phyloP scores from a whole-genome alignment of 1,139 yeast genomes.

The Magnusiomyces clavatus region DNA sequence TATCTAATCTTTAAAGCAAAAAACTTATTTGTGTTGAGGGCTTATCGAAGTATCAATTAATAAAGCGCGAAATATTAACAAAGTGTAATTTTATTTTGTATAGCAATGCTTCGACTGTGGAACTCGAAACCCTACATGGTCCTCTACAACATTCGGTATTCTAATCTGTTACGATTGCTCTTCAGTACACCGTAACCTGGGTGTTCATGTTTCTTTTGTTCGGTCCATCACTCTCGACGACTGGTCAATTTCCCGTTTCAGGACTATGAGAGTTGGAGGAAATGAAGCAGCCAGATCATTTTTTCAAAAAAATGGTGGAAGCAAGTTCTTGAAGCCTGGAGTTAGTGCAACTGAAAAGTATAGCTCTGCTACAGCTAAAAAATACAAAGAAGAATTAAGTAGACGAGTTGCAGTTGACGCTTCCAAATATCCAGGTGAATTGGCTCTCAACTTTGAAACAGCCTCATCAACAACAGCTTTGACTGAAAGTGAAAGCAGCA shows the following conservation, averaged over 20 bases:
- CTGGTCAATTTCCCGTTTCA: conserved; percentile 84
- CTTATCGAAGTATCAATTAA: too few relatives aligned
- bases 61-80: background rate
- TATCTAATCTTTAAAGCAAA: background rate
- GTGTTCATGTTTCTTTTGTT: conserved; percentile 95
- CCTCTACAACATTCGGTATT: conserved; percentile 94
- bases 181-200: conserved; percentile 89
- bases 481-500: conserved; percentile 20
- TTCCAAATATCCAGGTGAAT: conserved; percentile 55
- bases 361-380: conserved; percentile 66
- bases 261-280: conserved; percentile 93
- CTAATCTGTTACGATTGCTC: conserved; percentile 97
- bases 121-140: conserved; percentile 98
- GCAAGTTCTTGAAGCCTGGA: conserved; percentile 48
- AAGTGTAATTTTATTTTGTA: background rate
- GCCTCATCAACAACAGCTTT: conserved; percentile 22
- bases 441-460: conserved; percentile 39
- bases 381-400: conserved; percentile 72
- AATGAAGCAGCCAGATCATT: conserved; percentile 67
- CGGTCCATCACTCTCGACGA: conserved; percentile 97
- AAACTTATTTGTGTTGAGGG: too few relatives aligned
- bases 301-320: conserved; percentile 77
- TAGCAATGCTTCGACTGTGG: conserved; percentile 86
- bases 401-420: conserved; percentile 62
- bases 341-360: conserved; percentile 72